Evolutionary conservation across 1,284 basidiomycete genomes (phyloP).

Genomic region (Chalciporus sp.): DNA sequence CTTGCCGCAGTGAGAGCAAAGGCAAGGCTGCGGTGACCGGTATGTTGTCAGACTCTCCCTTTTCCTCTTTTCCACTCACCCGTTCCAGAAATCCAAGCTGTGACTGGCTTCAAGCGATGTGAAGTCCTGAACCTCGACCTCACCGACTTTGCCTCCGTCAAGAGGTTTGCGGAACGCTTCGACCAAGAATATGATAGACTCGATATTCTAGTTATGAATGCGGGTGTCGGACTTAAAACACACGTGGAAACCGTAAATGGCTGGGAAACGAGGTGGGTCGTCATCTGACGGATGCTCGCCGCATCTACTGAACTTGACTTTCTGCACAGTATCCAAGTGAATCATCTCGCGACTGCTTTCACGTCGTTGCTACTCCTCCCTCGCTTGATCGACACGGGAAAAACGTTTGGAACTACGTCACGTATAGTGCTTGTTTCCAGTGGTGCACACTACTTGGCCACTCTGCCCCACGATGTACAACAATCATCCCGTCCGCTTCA

Average conservation of each 20-base stretch:
- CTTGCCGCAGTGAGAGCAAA: constrained; percentile 40
- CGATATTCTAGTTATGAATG: constrained; percentile 27
- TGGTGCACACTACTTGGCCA: constrained; percentile 26
- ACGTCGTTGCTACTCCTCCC: constrained; percentile 21
- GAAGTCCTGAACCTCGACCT: constrained; percentile 16
- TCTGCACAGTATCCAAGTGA: constrained; percentile 25
- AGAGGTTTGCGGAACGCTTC: constrained; percentile 17
- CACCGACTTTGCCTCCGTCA: constrained; percentile 21
- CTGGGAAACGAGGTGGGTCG: constrained; percentile 19
- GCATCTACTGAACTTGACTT: background rate
- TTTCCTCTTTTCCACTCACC: background rate
- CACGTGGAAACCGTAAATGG: constrained; percentile 17
- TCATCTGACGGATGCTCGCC: too few species aligned
- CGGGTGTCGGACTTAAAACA: background rate
- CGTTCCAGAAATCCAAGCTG: constrained; percentile 11
- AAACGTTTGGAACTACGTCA: constrained; percentile 11
- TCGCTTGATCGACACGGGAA: constrained; percentile 18
- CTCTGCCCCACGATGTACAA: constrained; percentile 28
- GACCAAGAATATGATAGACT: constrained; percentile 12
- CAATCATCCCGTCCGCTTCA: constrained; percentile 32
- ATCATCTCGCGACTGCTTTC: constrained; percentile 22
- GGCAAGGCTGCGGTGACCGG: constrained; percentile 37
- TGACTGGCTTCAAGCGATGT: constrained; percentile 14
- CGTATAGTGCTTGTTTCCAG: constrained; percentile 28
- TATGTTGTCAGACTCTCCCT: background rate